Base-by-base conservation (phyloP, 2,329 filamentous ascomycete genomes). In the Furcasterigmium furcatum region DNA sequence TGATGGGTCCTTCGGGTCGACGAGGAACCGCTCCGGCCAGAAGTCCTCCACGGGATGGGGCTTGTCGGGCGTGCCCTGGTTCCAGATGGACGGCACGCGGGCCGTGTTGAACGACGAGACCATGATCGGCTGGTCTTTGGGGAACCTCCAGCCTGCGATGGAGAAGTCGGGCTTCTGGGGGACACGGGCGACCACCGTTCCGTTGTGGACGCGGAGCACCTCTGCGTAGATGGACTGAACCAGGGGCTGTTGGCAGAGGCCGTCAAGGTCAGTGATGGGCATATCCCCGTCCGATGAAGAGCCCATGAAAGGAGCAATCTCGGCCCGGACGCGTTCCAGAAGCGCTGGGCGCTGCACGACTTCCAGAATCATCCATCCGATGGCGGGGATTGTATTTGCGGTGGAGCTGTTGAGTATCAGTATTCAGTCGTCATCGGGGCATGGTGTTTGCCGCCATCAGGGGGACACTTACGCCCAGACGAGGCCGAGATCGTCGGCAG, bases 181-280 rank as follows among this genome's bases (percentile, higher is more conserved):
- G 5, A 51, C 46, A 18, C 61, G 52, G 0, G 52, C 51, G 9
- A 62, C 43, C 3, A 55, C 47, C 1, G 51, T 51, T 1, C 51
- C 52, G 12, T 54, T 47, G 8, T 52, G 52, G 1, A 69, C 42
- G 2, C 67, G 61, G 0, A 68, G 52, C 1, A 58, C 58, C 38
- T 70, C 66, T 8, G 56, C 57, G 25, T 63, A 69, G 2, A 68
- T 57, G 0, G 67, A 63, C 35, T 62, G 65, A 5, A 69, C 48
- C 0, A 68, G 46, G 2, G 61, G 56, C 0, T 50, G 51, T 0
- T 53, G 45, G 1, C 52, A 51, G 0, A 67, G 53, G 1, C 30
- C 49, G 1, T 57, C 48, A 1, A 52, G 52, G 24, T 52, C 51
- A 10, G 55, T 47, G 38, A 22, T 41, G 21, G 10, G 41, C 19